phyloP scores from a whole-genome alignment of 1,284 basidiomycete species.

The Irpex rosettiformis region DNA sequence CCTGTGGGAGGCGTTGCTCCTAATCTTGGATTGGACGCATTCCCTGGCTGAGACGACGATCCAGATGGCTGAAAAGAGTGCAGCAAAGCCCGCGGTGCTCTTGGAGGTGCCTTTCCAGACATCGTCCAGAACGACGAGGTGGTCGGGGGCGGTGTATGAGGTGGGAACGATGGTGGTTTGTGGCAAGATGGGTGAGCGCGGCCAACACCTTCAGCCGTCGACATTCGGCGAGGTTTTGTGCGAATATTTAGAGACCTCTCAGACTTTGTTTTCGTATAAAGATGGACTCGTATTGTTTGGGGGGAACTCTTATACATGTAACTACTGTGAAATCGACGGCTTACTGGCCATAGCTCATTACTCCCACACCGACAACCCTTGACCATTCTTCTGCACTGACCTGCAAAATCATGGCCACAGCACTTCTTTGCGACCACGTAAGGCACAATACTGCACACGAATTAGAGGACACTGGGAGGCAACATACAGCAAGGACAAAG shows the following conservation, averaged over 20 bases:
- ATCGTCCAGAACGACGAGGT: constrained; percentile 29
- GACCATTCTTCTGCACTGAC: no score
- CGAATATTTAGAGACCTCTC: background rate
- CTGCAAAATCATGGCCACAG: no score
- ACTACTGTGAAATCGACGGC: constrained; percentile 1
- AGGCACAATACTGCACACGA: no score
- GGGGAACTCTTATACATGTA: background rate
- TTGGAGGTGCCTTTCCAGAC: constrained; percentile 75
- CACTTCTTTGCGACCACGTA: no score
- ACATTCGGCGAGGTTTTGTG: background rate
- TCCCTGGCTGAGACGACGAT: constrained; percentile 18
- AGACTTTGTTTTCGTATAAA: background rate
- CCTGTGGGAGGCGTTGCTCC: constrained; percentile 55
- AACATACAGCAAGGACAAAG: no score
- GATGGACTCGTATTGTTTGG: background rate
- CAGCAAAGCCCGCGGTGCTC: constrained; percentile 64
- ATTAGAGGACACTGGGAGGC: no score
- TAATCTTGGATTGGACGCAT: constrained; percentile 33
- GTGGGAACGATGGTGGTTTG: constrained; percentile 14
- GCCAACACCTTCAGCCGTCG: background rate
- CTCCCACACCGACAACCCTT: no score
- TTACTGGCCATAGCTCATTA: background rate
- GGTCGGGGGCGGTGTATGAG: constrained; percentile 7
- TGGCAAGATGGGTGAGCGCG: constrained; percentile 12
- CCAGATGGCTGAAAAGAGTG: constrained; percentile 36